phyloP scores from a whole-genome alignment of 805 yeast genomes.

The Cyberlindnera amylophila region DNA sequence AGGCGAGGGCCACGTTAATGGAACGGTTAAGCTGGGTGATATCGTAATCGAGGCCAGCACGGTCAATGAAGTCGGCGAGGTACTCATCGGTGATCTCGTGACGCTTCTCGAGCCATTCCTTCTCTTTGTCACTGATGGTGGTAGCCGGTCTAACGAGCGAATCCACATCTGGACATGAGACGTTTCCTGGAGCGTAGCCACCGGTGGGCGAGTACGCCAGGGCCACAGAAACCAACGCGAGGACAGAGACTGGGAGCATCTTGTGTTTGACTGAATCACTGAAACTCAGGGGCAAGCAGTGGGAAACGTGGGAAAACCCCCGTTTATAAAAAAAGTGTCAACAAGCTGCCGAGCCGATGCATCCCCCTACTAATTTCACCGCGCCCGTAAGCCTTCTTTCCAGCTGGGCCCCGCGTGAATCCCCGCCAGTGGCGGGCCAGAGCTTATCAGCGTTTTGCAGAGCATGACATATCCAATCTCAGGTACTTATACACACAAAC shows the following conservation, averaged over 20 bases:
- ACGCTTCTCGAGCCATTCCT: slow-evolving; percentile 47
- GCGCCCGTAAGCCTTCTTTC: not conserved
- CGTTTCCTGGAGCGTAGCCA: slow-evolving; percentile 58
- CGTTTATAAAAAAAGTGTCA: no score
- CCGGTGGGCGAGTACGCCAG: slow-evolving; percentile 52
- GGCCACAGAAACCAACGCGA: slow-evolving; percentile 2
- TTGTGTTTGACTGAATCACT: no score
- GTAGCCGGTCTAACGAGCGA: slow-evolving; percentile 43
- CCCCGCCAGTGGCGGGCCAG: no score
- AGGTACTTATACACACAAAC: no score
- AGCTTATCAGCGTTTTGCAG: no score
- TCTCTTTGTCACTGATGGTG: slow-evolving; percentile 45
- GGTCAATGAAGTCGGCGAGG: slow-evolving; percentile 37
- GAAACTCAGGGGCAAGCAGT: no score
- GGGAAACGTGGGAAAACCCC: no score
- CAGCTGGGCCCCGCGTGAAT: not conserved
- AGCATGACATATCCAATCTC: no score
- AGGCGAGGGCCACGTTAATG: slow-evolving; percentile 56
- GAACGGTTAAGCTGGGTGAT: slow-evolving; percentile 34
- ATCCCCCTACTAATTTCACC: no score
- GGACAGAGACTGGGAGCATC: not conserved
- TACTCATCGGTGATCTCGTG: slow-evolving; percentile 28
- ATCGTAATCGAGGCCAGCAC: slow-evolving; percentile 44
- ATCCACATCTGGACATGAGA: slow-evolving; percentile 44
- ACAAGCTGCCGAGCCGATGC: no score